phyloP scores from a whole-genome alignment of 495 filamentous ascomycete genomes.

The Tuber indicum region DNA sequence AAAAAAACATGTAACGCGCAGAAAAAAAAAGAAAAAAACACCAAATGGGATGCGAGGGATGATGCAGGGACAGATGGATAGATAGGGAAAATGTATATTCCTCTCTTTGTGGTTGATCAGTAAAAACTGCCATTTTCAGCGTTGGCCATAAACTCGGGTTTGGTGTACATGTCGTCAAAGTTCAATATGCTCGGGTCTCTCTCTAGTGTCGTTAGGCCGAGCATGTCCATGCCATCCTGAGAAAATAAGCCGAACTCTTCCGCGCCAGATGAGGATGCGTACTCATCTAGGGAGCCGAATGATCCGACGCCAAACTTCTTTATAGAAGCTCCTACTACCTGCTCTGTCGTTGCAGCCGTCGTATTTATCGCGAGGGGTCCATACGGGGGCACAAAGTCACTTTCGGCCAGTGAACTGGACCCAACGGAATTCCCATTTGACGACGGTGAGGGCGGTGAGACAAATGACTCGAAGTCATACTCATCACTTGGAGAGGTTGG shows the following conservation, averaged over 20 bases:
- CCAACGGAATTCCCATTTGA: conserved; percentile 28
- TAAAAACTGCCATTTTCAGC: conserved; percentile 30
- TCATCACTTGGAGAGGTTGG: conserved; percentile 36
- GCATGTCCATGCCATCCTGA: conserved; percentile 36
- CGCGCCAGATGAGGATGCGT: conserved; percentile 22
- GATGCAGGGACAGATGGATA: neutral
- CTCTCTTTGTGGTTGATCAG: neutral
- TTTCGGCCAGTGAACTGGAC: conserved; percentile 27
- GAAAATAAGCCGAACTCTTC: conserved; percentile 37
- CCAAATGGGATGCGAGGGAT: neutral
- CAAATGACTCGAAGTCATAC: conserved; percentile 37
- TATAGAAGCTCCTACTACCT: conserved; percentile 13
- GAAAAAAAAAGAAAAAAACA: neutral
- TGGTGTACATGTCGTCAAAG: conserved; percentile 37
- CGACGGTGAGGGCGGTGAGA: conserved; percentile 23
- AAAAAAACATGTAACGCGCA: neutral
- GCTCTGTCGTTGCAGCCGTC: conserved; percentile 11
- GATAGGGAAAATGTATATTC: neutral
- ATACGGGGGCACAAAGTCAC: conserved; percentile 21
- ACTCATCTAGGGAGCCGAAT: conserved; percentile 29
- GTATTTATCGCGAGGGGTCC: neutral
- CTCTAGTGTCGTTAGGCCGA: conserved; percentile 40
- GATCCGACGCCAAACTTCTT: conserved; percentile 24
- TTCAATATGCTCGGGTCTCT: conserved; percentile 39
- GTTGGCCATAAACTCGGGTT: conserved; percentile 38